Conservation (phyloP, 441 rosid genomes). For the Syzygium malaccense region DNA sequence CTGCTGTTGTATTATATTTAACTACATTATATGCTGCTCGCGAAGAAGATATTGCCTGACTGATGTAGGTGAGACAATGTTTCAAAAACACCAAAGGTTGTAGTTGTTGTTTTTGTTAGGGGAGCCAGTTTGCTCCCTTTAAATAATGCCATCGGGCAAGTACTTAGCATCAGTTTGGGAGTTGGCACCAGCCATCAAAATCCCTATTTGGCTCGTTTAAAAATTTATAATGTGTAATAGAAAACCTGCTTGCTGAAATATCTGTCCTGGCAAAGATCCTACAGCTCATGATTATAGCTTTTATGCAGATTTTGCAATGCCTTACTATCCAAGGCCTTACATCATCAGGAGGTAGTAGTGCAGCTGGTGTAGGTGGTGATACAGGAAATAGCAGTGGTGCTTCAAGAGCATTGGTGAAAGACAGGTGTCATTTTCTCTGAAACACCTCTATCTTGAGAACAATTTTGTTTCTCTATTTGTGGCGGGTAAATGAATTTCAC, state of each 20-base stretch:
- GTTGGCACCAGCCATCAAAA: neutral
- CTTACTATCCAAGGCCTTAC: constrained; percentile 84
- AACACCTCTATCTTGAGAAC: neutral
- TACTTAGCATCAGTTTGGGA: neutral
- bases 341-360: constrained; percentile 86
- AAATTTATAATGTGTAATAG: neutral
- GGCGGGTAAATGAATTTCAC: neutral
- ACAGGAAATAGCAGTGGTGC: constrained; percentile 91
- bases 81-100: neutral
- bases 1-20: neutral
- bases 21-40: neutral
- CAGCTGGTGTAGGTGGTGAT: constrained; percentile 40
- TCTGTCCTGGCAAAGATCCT: neutral
- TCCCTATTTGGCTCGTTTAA: neutral
- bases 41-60: neutral
- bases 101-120: neutral
- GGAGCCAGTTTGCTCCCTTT: neutral
- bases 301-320: constrained; percentile 61
- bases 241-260: neutral
- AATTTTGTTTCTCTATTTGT: neutral
- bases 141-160: neutral
- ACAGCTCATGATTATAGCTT: neutral
- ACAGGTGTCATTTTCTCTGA: constrained; percentile 34
- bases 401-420: constrained; percentile 82
- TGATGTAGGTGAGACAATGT: neutral